phyloP scores from a whole-genome alignment of 1,284 basidiomycete species.

The Mycena citricolor region DNA sequence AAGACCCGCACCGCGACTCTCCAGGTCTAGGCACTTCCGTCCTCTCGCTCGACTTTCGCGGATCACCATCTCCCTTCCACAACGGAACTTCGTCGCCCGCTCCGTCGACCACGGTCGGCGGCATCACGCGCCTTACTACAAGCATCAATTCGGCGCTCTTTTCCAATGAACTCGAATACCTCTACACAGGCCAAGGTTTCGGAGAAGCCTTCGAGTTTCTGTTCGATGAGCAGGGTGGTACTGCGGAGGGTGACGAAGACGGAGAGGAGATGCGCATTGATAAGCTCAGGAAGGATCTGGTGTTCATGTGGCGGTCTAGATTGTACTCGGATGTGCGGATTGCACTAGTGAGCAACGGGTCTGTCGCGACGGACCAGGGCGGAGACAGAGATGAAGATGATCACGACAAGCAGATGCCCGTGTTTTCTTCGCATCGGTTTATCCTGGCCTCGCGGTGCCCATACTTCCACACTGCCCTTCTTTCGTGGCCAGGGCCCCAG shows the following conservation, averaged over 20 bases:
- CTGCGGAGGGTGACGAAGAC: conserved; percentile 47
- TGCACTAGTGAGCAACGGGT: conserved; percentile 54
- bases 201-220: conserved; percentile 89
- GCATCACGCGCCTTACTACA: conserved; percentile 58
- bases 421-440: conserved; percentile 92
- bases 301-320: conserved; percentile 94
- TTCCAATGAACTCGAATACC: conserved; percentile 84
- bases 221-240: conserved; percentile 61
- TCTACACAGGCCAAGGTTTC: conserved; percentile 86
- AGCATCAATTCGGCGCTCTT: conserved; percentile 76
- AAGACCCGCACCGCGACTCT: conserved; percentile 48
- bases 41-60: conserved; percentile 53
- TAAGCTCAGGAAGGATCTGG: conserved; percentile 87
- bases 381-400: conserved; percentile 21
- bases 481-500: conserved; percentile 50
- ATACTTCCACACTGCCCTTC: conserved; percentile 80
- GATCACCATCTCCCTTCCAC: conserved; percentile 28
- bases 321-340: conserved; percentile 90
- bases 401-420: conserved; percentile 69
- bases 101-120: conserved; percentile 42
- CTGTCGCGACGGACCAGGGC: background rate
- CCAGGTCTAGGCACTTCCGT: conserved; percentile 65
- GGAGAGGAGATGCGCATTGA: conserved; percentile 76
- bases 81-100: conserved; percentile 36
- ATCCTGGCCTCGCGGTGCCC: conserved; percentile 87